Base-by-base conservation (phyloP, 2,329 filamentous ascomycete genomes). In the Aspergillus proliferans region DNA sequence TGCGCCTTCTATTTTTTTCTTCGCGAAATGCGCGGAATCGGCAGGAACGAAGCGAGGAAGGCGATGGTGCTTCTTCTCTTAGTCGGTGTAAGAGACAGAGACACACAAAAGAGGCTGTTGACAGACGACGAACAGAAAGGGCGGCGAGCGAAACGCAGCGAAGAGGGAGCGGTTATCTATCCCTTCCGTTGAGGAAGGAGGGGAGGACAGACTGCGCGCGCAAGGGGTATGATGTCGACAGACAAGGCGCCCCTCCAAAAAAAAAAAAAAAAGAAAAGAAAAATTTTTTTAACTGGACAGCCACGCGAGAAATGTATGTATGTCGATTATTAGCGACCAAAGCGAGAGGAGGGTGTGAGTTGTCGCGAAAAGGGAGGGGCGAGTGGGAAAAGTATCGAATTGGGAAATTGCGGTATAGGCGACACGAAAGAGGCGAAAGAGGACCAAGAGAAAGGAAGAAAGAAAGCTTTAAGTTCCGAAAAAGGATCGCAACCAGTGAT, bases 331-430 rank as follows among this genome's bases (percentile, higher is more conserved):
- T 18, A 40, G 18, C 18, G 38, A 40, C 19, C 19, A 40, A 21
- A 40, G 34, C 34, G 48, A 50, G 48, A 52, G 42, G 44, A 55
- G 57, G 52, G 53, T 30, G 26, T 30, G 26, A 30, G 26, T 30
- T 30, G 26, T 30, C 55, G 58, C 52, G 56, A 54, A 55, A 53
- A 45, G 36, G 30, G 50, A 49, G 48, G 45, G 47, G 52, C 39
- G 46, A 44, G 47, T 34, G 28, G 34, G 43, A 44, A 48, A 49
- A 48, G 46, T 49, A 10, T 40, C 38, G 38, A 21, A 40, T 55
- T 51, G 50, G 51, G 50, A 59, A 60, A 53, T 60, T 60, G 56
- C 58, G 58, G 58, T 60, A 60, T 60, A 56, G 54, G 58, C 14
- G 15, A 40, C 18, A 18, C 38, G 38, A 22, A 3, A 21, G 38